These are phyloP conservation scores for Coemansia sp. DNA, from an alignment of 192 early-diverging fungal genomes.

Conservation along the genomic window DNA sequence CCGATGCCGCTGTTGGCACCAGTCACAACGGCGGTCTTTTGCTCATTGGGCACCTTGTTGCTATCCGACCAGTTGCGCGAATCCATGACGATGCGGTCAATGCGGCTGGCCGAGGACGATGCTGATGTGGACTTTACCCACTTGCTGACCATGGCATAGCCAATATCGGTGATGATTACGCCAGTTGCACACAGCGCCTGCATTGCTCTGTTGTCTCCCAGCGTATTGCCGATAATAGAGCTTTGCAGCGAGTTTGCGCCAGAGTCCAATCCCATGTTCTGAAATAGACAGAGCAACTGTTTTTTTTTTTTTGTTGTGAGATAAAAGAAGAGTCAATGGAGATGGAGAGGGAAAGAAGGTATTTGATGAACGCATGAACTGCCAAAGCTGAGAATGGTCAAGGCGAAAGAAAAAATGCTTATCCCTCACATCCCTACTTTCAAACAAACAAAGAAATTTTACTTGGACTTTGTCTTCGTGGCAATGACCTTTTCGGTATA, in stretches of 20 bases:
- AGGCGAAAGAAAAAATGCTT: no score
- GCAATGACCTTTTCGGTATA: slow-evolving; percentile 36
- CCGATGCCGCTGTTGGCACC: slow-evolving; percentile 63
- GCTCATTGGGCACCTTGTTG: background rate
- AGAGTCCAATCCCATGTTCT: slow-evolving; percentile 4
- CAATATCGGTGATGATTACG: slow-evolving; percentile 8
- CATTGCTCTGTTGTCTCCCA: background rate
- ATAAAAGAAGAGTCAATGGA: no score
- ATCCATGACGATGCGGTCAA: slow-evolving; percentile 31
- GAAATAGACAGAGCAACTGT: background rate
- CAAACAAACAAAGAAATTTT: no score
- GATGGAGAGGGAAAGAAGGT: background rate
- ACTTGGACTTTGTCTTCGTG: slow-evolving; percentile 6
- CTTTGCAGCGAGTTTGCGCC: slow-evolving; percentile 10
- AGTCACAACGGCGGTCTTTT: slow-evolving; percentile 23
- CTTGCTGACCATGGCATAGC: slow-evolving; percentile 34
- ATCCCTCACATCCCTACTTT: no score
- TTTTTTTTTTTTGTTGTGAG: background rate
- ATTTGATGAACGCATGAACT: no score
- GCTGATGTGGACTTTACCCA: slow-evolving; percentile 14
- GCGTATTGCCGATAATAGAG: background rate
- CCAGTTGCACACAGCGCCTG: background rate
- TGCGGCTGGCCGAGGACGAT: slow-evolving; percentile 27
- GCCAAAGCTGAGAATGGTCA: no score
- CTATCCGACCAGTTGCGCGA: background rate